Percentiles rank a stretch among this genome's conserved stretches.
Evolutionary conservation across 768 basidiomycete genomes (phyloP).

Genomic region (Inosperma sp.): DNA sequence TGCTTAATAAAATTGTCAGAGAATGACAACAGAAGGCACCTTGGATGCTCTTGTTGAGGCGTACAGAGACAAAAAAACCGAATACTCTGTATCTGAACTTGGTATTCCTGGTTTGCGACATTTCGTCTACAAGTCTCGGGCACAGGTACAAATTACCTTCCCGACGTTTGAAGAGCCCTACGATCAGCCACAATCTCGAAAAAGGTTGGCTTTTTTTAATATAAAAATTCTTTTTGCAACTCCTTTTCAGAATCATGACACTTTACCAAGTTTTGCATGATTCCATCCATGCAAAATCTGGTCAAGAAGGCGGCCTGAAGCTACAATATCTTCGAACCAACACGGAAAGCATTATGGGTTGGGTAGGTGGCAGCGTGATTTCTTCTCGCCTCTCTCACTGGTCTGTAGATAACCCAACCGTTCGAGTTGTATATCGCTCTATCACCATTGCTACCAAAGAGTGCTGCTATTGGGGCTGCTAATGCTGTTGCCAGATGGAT

Average conservation of each 20-base stretch:
- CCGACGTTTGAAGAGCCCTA: slow-evolving; percentile 89
- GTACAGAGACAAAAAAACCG: slow-evolving; percentile 46
- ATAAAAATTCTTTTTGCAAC: background rate
- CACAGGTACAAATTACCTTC: slow-evolving; percentile 83
- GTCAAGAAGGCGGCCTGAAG: slow-evolving; percentile 75
- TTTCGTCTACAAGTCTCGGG: slow-evolving; percentile 90
- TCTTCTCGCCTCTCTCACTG: background rate
- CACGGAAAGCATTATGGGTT: slow-evolving; percentile 87
- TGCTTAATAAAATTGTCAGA: slow-evolving; percentile 37
- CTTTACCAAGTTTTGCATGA: slow-evolving; percentile 88
- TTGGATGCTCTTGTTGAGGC: slow-evolving; percentile 46
- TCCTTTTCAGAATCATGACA: slow-evolving; percentile 59
- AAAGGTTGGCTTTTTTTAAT: slow-evolving; percentile 42
- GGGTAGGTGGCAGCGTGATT: slow-evolving; percentile 55
- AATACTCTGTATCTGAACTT: slow-evolving; percentile 68
- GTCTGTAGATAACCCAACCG: slow-evolving; percentile 78
- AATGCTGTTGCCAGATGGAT: slow-evolving; percentile 90
- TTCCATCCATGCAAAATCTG: slow-evolving; percentile 84
- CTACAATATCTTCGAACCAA: slow-evolving; percentile 84
- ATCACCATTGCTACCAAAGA: slow-evolving; percentile 82
- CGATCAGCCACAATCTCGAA: slow-evolving; percentile 50
- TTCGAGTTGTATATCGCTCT: slow-evolving; percentile 89
- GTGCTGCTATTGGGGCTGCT: slow-evolving; percentile 80
- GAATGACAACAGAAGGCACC: slow-evolving; percentile 57
- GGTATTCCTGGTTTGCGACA: slow-evolving; percentile 90